Percentiles rank a stretch among this genome's conserved stretches.
phyloP scores from a whole-genome alignment of 495 filamentous ascomycete genomes.

The Podospora fimiseda region DNA sequence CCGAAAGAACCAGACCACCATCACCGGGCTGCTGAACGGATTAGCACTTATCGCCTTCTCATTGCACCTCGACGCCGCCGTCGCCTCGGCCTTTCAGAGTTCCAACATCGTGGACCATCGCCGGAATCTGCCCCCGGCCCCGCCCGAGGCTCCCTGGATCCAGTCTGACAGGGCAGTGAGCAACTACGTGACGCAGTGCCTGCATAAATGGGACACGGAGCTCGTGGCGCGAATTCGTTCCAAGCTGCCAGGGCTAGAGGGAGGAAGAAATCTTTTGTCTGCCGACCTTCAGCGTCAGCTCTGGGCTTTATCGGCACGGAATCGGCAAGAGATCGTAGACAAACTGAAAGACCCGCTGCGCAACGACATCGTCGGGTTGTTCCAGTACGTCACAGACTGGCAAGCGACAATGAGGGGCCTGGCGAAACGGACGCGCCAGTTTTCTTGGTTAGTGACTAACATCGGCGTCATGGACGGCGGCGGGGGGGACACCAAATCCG shows the following conservation, averaged over 20 bases:
- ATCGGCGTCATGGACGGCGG: neutral
- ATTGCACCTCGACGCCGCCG: neutral
- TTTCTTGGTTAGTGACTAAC: constrained; percentile 2
- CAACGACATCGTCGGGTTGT: constrained; percentile 1
- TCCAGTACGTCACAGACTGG: constrained; percentile 3
- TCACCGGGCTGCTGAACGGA: constrained; percentile 3
- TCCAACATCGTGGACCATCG: constrained; percentile 3
- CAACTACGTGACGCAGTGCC: constrained; percentile 1
- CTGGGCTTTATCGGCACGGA: neutral
- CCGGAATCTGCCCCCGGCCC: constrained; percentile 3
- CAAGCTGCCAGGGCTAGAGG: neutral
- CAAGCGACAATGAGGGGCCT: neutral
- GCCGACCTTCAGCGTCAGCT: neutral
- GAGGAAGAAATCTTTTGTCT: neutral
- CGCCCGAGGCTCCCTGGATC: constrained; percentile 1
- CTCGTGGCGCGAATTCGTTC: constrained; percentile 3
- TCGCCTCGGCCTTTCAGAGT: constrained; percentile 1
- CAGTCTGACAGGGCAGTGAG: neutral
- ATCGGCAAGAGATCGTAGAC: neutral
- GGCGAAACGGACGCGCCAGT: constrained; percentile 2
- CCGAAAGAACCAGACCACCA: constrained; percentile 2
- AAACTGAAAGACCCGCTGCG: neutral
- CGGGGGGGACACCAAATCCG: neutral
- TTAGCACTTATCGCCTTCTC: constrained; percentile 1
- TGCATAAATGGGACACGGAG: neutral